phyloP scores from a whole-genome alignment of 805 yeast species.

The Yamadazyma nakazawae region DNA sequence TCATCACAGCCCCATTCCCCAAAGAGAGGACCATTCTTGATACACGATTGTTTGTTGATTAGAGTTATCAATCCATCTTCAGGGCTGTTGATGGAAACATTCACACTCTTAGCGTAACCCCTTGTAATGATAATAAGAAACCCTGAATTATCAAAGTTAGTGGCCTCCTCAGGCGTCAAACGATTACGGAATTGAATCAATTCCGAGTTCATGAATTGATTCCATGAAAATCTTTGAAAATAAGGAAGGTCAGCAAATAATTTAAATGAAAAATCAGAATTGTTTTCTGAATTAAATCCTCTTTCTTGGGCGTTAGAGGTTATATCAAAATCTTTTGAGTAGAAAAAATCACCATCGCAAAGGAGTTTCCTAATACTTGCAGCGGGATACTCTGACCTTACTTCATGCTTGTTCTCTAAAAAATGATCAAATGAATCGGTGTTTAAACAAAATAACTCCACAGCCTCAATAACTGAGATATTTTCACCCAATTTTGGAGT shows the following conservation, averaged over 20 bases:
- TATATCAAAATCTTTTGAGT: slow-evolving; percentile 86
- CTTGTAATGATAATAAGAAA: slow-evolving; percentile 48
- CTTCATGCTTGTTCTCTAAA: slow-evolving; percentile 17
- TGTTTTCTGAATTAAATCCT: slow-evolving; percentile 23
- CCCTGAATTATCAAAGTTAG: slow-evolving; percentile 42
- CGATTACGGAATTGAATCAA: slow-evolving; percentile 45
- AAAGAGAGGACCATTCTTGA: slow-evolving; percentile 46
- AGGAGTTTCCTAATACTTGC: slow-evolving; percentile 51
- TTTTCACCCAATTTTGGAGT: slow-evolving; percentile 54
- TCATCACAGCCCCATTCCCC: slow-evolving; percentile 61
- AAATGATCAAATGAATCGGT: slow-evolving; percentile 50
- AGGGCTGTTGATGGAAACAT: slow-evolving; percentile 25
- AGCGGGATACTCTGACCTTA: slow-evolving; percentile 33
- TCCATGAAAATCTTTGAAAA: slow-evolving; percentile 50
- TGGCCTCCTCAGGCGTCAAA: slow-evolving; percentile 38
- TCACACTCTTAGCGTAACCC: slow-evolving; percentile 50
- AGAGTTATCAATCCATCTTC: slow-evolving; percentile 44
- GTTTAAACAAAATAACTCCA: slow-evolving; percentile 63
- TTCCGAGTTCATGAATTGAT: slow-evolving; percentile 44
- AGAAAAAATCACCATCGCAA: slow-evolving; percentile 86
- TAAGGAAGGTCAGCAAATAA: slow-evolving; percentile 37
- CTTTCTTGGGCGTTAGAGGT: slow-evolving; percentile 79
- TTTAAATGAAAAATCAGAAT: slow-evolving; percentile 14
- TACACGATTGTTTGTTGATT: slow-evolving; percentile 50
- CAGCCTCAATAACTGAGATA: slow-evolving; percentile 53